A percentile compares a stretch with the other conserved stretches of the same genome.
Conservation (phyloP, 164 flowering plant genomes). For the Amborella trichopoda region DNA sequence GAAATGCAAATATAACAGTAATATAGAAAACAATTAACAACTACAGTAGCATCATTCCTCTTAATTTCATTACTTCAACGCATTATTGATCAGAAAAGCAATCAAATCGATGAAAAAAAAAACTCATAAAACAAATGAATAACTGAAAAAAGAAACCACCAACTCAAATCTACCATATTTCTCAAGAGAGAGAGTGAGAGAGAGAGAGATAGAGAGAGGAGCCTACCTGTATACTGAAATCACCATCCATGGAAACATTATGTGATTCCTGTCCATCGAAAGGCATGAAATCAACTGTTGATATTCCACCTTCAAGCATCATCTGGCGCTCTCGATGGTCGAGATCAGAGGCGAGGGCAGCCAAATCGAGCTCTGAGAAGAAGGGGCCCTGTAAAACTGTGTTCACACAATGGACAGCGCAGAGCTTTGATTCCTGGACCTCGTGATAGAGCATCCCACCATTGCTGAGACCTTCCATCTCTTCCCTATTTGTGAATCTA, state of each 20-base stretch:
- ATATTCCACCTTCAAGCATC: constrained; percentile 39
- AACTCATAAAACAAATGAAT: too few species aligned
- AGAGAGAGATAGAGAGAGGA: too few species aligned
- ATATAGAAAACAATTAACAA: too few species aligned
- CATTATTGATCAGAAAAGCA: too few species aligned
- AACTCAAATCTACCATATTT: too few species aligned
- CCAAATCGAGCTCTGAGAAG: constrained; percentile 91
- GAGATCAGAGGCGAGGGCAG: constrained; percentile 91
- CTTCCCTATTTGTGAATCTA: background rate
- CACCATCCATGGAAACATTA: constrained; percentile 86
- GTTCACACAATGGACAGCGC: constrained; percentile 97
- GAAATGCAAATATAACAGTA: too few species aligned
- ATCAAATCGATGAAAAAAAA: background rate
- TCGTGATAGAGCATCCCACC: constrained; percentile 98
- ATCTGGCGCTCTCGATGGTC: constrained; percentile 81
- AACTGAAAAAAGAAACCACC: too few species aligned
- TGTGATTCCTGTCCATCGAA: constrained; percentile 48
- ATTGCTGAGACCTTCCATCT: constrained; percentile 56
- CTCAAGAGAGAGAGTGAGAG: too few species aligned
- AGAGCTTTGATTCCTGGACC: constrained; percentile 90
- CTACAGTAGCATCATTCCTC: too few species aligned
- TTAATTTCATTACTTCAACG: too few species aligned
- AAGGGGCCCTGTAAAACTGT: constrained; percentile 93
- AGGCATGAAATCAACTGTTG: constrained; percentile 28
- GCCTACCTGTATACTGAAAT: constrained; percentile 90